Evolutionary conservation across 2,329 filamentous ascomycete genomes (phyloP).

Genomic region (Periconia sp.): DNA sequence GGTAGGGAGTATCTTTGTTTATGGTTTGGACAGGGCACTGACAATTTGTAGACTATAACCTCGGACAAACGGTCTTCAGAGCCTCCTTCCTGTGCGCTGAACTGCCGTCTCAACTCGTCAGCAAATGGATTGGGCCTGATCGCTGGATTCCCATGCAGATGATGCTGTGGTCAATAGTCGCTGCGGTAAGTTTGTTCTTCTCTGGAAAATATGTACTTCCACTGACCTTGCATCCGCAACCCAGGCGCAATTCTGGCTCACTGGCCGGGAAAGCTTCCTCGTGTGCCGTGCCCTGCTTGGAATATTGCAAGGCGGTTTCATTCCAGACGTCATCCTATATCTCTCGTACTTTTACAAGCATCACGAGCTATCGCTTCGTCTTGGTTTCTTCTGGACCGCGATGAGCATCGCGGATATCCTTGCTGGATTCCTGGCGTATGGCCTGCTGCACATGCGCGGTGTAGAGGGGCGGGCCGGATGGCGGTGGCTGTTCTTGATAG

Average conservation of each 20-base stretch:
- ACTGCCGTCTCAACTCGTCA: conserved; percentile 25
- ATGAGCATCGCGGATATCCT: conserved; percentile 34
- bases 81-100: conserved; percentile 22
- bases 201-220: too few relatives aligned
- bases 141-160: conserved; percentile 49
- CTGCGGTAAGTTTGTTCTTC: conserved; percentile 12
- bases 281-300: conserved; percentile 42
- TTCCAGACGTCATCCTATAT: conserved; percentile 64
- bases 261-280: conserved; percentile 42
- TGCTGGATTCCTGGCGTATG: conserved; percentile 39
- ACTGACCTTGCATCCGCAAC: neutral
- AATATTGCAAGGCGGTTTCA: conserved; percentile 51
- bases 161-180: conserved; percentile 44
- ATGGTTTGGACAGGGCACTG: neutral
- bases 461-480: conserved; percentile 46
- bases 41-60: conserved; percentile 17
- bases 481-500: conserved; percentile 49
- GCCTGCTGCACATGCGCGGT: conserved; percentile 40
- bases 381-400: conserved; percentile 47
- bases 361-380: conserved; percentile 42
- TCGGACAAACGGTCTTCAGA: conserved; percentile 24
- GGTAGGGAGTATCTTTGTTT: conserved; percentile 4
- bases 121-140: conserved; percentile 27
- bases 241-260: conserved; percentile 68
- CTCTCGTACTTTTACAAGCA: conserved; percentile 52